A percentile compares a stretch with the other conserved stretches of the same genome.
Conservation (phyloP, 306 rosid species). For the Vigna reflexopilosa region DNA sequence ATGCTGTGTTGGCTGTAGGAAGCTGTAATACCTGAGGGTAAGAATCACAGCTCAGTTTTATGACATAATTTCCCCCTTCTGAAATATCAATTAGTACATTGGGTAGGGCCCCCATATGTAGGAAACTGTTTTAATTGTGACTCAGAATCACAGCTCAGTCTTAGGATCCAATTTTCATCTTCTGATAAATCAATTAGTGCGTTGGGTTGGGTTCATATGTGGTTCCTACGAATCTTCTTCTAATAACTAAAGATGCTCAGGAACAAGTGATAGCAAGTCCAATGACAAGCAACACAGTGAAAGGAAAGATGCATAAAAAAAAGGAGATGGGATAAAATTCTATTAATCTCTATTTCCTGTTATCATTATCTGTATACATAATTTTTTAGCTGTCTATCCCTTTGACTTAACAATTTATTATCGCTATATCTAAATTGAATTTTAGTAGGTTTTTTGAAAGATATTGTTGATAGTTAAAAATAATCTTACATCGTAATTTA, state of each 20-base stretch:
- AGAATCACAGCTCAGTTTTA: conserved; percentile 3
- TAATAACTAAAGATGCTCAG: conserved; percentile 20
- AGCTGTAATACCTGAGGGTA: conserved; percentile 6
- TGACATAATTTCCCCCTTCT: conserved; percentile 2
- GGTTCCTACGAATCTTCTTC: conserved; percentile 16
- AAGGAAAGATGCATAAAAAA: neutral
- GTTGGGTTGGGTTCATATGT: conserved; percentile 1
- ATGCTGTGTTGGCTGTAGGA: conserved; percentile 13
- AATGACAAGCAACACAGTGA: neutral
- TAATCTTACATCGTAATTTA: no score
- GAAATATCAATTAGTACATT: neutral
- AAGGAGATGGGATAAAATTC: neutral
- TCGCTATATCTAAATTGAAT: no score
- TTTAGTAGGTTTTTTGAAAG: no score
- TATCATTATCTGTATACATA: no score
- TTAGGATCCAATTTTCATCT: conserved; percentile 13
- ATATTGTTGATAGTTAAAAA: no score
- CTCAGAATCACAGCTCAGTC: neutral
- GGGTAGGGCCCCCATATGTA: conserved; percentile 5
- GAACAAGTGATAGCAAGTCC: conserved; percentile 11
- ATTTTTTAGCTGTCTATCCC: no score
- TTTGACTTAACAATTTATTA: no score
- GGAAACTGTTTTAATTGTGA: conserved; percentile 16
- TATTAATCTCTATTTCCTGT: neutral
- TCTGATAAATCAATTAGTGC: conserved; percentile 9